Evolutionary conservation across 75 land plant genomes (phyloP).

Genomic region (Pseudotsuga menziesii): DNA sequence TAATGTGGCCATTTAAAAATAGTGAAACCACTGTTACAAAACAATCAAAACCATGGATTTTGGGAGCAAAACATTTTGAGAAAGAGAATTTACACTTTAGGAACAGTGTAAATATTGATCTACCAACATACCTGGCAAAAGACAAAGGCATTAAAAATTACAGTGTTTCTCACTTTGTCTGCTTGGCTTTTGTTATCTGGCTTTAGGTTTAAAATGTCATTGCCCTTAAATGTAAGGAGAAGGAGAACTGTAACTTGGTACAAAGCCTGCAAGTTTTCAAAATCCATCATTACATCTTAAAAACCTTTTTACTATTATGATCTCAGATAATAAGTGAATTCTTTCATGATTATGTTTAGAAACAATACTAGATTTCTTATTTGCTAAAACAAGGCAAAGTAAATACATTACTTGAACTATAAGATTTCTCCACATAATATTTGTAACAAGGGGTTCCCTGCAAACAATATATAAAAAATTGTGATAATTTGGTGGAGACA

Average conservation of each 20-base stretch:
- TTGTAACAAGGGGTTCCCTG: constrained; percentile 89
- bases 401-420: constrained; percentile 58
- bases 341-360: background rate
- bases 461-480: no score
- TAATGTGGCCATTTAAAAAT: background rate
- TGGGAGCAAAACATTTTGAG: no score
- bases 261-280: constrained; percentile 42
- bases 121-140: constrained; percentile 70
- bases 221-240: constrained; percentile 68
- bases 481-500: no score
- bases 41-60: no score
- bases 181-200: constrained; percentile 28
- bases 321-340: no score
- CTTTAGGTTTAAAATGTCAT: constrained; percentile 36
- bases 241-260: constrained; percentile 83
- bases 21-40: no score
- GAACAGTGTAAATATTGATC: no score
- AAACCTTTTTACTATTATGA: no score
- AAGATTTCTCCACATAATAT: constrained; percentile 97
- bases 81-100: no score
- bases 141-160: constrained; percentile 90
- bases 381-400: background rate
- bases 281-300: background rate
- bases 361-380: background rate
- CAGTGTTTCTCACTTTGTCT: constrained; percentile 52